phyloP scores from a whole-genome alignment of 495 filamentous ascomycete genomes.

The Lepidopterella palustris region DNA sequence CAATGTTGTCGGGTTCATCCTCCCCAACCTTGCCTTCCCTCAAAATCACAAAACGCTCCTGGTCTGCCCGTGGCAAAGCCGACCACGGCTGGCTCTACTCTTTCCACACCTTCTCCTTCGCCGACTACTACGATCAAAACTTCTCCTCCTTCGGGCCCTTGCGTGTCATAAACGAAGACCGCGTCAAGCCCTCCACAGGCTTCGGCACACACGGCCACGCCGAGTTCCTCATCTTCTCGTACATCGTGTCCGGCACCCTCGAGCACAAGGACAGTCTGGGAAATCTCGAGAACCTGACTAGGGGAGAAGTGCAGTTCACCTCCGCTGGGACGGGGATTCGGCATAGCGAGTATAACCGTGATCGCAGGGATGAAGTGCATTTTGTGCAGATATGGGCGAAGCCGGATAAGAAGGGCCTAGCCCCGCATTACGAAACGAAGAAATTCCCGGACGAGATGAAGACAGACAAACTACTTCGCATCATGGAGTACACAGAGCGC shows the following conservation, averaged over 20 bases:
- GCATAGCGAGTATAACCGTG: slow-evolving; percentile 70
- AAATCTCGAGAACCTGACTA: slow-evolving; percentile 62
- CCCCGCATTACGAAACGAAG: slow-evolving; percentile 62
- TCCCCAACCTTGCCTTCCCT: slow-evolving; percentile 16
- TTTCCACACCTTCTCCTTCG: slow-evolving; percentile 78
- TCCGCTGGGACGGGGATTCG: slow-evolving; percentile 71
- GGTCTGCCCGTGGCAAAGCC: slow-evolving; percentile 57
- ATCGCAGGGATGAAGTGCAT: slow-evolving; percentile 56
- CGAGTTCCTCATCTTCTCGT: slow-evolving; percentile 79
- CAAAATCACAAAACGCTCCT: slow-evolving; percentile 38
- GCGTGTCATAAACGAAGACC: slow-evolving; percentile 79
- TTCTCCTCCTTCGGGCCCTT: slow-evolving; percentile 61
- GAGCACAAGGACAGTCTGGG: slow-evolving; percentile 76
- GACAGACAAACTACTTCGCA: slow-evolving; percentile 57
- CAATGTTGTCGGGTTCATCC: slow-evolving; percentile 23
- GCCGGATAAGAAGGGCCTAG: slow-evolving; percentile 61
- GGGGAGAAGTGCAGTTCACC: slow-evolving; percentile 79
- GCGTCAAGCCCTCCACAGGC: slow-evolving; percentile 58
- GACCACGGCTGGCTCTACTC: slow-evolving; percentile 81
- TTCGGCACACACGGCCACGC: slow-evolving; percentile 77
- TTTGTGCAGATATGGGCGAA: slow-evolving; percentile 79
- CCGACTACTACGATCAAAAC: slow-evolving; percentile 60
- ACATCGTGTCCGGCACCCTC: slow-evolving; percentile 71
- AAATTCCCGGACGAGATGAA: slow-evolving; percentile 64
- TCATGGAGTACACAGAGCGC: slow-evolving; percentile 65